Conservation (phyloP, 2,329 filamentous ascomycete genomes). For the Apiospora hydei region DNA sequence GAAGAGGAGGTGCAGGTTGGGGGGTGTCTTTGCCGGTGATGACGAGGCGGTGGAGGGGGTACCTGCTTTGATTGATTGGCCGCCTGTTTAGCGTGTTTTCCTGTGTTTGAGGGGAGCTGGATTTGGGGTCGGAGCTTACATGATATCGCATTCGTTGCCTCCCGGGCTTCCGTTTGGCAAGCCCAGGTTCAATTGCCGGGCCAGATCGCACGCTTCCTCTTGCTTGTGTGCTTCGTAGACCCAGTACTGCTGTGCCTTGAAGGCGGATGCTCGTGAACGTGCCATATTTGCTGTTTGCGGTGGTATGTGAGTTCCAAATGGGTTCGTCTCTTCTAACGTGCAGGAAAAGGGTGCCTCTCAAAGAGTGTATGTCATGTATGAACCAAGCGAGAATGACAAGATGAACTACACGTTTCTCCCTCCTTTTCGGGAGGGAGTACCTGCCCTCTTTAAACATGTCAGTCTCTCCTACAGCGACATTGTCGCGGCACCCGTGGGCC, state of each 20-base stretch:
- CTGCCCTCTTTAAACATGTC: too few relatives aligned
- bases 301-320: not conserved
- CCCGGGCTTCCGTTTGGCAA: not conserved
- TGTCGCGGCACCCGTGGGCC: not conserved
- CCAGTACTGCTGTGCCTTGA: conserved; percentile 17
- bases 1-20: conserved; percentile 10
- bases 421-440: not conserved
- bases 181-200: not conserved
- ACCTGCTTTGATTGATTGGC: too few relatives aligned
- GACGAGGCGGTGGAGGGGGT: conserved; percentile 5
- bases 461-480: too few relatives aligned
- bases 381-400: not conserved
- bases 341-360: not conserved
- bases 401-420: not conserved
- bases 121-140: too few relatives aligned
- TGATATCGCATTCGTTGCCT: conserved; percentile 13
- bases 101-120: too few relatives aligned
- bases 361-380: not conserved
- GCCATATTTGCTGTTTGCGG: not conserved
- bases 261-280: conserved; percentile 6
- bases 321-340: not conserved
- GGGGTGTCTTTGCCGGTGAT: not conserved
- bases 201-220: not conserved
- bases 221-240: conserved; percentile 8
- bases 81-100: too few relatives aligned